A percentile compares a stretch with the other conserved stretches of the same genome.
phyloP scores from a whole-genome alignment of 2,329 filamentous ascomycete genomes.

The Fusarium equiseti region DNA sequence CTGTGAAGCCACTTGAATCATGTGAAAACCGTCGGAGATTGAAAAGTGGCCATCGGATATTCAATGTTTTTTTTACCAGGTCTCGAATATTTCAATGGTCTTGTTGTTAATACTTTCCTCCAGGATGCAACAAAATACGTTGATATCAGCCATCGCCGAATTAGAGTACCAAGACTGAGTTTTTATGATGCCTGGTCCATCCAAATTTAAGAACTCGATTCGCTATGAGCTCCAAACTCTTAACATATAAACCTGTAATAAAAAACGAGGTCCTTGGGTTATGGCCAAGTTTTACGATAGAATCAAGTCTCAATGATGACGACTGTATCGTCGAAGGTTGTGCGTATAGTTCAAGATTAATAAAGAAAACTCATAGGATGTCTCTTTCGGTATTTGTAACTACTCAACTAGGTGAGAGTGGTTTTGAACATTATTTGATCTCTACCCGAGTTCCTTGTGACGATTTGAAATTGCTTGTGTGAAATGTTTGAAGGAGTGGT shows the following conservation, averaged over 20 bases:
- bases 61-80: background rate
- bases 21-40: background rate
- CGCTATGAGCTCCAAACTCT: background rate
- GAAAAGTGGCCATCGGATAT: background rate
- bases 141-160: background rate
- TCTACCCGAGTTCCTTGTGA: too few species aligned
- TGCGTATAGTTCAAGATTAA: too few species aligned
- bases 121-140: background rate
- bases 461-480: too few species aligned
- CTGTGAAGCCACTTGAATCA: background rate
- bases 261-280: too few species aligned
- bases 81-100: background rate
- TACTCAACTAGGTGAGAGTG: too few species aligned
- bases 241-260: fast-evolving
- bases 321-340: background rate
- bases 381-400: too few species aligned
- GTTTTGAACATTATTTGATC: too few species aligned
- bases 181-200: background rate
- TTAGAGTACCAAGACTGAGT: background rate
- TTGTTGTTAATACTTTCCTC: background rate
- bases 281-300: fast-evolving
- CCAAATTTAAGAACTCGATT: background rate
- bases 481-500: too few species aligned
- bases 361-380: too few species aligned
- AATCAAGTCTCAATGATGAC: background rate